These are phyloP conservation scores for Amoebophrya sp. DNA, from an alignment of 169 alveolate species.

Conservation along the genomic window DNA sequence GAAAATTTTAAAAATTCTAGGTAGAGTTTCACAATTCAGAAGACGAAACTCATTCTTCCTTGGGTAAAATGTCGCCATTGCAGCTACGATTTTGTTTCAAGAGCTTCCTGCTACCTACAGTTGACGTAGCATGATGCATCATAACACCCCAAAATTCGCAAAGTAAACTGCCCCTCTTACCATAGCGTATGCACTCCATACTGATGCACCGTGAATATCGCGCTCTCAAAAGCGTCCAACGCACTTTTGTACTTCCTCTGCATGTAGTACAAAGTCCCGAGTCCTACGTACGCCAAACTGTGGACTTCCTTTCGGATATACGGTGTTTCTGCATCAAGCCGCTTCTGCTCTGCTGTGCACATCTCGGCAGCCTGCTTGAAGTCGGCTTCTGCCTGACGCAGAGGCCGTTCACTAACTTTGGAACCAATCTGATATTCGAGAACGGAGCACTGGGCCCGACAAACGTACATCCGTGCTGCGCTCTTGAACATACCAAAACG, in stretches of 20 bases:
- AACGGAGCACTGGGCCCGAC: not conserved
- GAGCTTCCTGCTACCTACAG: too few relatives aligned
- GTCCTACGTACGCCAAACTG: not conserved
- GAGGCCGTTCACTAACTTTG: not conserved
- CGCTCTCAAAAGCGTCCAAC: not conserved
- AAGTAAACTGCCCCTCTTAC: not conserved
- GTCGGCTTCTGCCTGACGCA: not conserved
- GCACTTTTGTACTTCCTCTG: not conserved
- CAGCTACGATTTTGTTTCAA: too few relatives aligned
- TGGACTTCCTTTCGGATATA: not conserved
- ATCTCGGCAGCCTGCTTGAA: not conserved
- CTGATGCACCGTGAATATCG: not conserved
- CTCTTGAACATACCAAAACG: too few relatives aligned
- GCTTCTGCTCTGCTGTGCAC: too few relatives aligned
- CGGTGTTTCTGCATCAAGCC: not conserved
- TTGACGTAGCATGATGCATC: too few relatives aligned
- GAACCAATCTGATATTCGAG: not conserved
- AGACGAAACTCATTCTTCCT: too few relatives aligned
- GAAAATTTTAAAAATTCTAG: too few relatives aligned
- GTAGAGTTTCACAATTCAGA: too few relatives aligned
- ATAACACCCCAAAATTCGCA: too few relatives aligned
- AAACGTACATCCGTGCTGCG: not conserved
- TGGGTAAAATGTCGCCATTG: too few relatives aligned
- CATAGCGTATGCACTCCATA: not conserved
- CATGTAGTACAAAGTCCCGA: not conserved